Evolutionary conservation across 2,329 filamentous ascomycete species (phyloP).

Genomic region (Emergomyces orientalis): DNA sequence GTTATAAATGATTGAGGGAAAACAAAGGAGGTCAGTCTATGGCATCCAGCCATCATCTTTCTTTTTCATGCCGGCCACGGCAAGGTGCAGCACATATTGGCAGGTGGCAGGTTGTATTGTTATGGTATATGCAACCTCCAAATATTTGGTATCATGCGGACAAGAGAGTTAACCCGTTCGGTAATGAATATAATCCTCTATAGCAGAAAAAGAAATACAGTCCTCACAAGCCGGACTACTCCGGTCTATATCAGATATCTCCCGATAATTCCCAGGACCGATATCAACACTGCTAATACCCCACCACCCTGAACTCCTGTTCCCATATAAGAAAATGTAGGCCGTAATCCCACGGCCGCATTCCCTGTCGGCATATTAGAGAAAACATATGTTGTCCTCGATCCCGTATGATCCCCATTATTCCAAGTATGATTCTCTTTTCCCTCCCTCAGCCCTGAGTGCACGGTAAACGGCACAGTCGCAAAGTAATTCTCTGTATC

Average conservation of each 20-base stretch:
- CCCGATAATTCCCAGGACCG: neutral
- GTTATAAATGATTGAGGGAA: neutral
- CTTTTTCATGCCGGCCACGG: neutral
- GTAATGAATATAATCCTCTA: neutral
- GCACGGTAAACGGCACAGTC: slow-evolving; percentile 5
- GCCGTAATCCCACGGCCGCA: neutral
- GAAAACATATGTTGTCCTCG: neutral
- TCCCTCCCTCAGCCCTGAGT: slow-evolving; percentile 4
- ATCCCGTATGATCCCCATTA: neutral
- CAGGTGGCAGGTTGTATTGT: neutral
- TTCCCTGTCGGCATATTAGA: slow-evolving; percentile 3
- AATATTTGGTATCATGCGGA: neutral
- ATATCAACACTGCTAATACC: neutral
- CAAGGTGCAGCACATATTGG: neutral
- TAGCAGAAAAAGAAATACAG: neutral
- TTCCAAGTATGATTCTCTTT: neutral
- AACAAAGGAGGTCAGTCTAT: neutral
- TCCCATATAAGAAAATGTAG: neutral
- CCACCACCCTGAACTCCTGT: neutral
- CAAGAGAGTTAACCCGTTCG: neutral
- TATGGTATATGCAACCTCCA: neutral
- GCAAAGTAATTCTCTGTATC: slow-evolving; percentile 10
- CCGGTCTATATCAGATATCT: neutral
- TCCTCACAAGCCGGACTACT: neutral
- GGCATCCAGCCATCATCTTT: no score